Evolutionary conservation across 352 stramenopile genomes (phyloP), one percentile per base, ranked within the genome.

Genomic region (Pythium aquatile): DNA sequence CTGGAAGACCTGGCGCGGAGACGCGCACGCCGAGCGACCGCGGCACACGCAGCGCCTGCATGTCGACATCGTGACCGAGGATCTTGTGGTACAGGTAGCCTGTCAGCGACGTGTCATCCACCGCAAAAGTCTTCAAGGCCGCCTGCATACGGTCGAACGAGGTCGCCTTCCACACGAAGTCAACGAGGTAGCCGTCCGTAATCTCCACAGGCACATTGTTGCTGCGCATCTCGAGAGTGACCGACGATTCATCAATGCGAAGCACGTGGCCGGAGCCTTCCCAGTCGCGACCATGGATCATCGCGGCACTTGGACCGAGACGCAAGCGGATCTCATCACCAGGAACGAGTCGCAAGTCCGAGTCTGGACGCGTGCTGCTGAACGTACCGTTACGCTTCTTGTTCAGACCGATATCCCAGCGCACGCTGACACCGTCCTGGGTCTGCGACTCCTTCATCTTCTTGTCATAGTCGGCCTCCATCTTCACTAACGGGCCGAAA

Each of bases 71-170:
- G 73, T 99, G 97, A 0, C 98, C 98, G 39, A 99, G 84, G 11
- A 99, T 91, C 74, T 98, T 98, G 79, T 99, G 96, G 78, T 99
- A 99, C 66, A 99, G 86, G 76, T 99, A 99, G 16, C 97, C 97
- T 3, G 95, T 99, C 0, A 99, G 83, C 63, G 92, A 98, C 17
- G 96, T 98, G 68, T 99, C 97, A 72, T 99, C 97, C 56, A 99
- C 96, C 1, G 97, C 97, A 81, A 99, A 99, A 0, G 91, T 98
- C 77, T 99, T 99, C 59, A 99, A 83, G 20, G 98, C 97, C 17
- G 94, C 94, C 72, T 99, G 97, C 98, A 99, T 99, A 14, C 98
- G 85, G 72, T 99, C 97, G 69, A 99, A 99, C 16, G 95, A 98
- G 14, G 97, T 99, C 16, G 83, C 91, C 69, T 99, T 99, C 98